A percentile compares a stretch with the other conserved stretches of the same genome.
Conservation (phyloP, 768 basidiomycete genomes). For the Sarcomyxa edulis region DNA sequence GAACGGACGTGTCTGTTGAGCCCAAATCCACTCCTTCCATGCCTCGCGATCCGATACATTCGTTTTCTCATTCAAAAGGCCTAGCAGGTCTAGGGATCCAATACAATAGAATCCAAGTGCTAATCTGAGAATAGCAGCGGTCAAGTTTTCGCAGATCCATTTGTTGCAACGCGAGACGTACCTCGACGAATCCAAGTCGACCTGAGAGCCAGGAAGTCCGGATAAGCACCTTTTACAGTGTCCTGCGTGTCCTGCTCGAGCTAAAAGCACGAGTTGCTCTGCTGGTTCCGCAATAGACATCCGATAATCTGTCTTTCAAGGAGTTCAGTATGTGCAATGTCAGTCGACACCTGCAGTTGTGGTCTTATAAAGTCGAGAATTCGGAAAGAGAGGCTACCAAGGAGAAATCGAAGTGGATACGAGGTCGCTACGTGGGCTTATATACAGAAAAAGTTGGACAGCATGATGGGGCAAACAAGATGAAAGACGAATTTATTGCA, state of each 20-base stretch:
- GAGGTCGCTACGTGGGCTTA: too few relatives aligned
- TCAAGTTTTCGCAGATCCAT: not conserved
- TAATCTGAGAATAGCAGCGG: slow-evolving; percentile 42
- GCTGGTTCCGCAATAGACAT: too few relatives aligned
- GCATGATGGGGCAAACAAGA: too few relatives aligned
- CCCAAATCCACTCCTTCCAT: slow-evolving; percentile 89
- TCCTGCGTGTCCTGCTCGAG: slow-evolving; percentile 44
- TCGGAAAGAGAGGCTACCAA: too few relatives aligned
- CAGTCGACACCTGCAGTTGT: too few relatives aligned
- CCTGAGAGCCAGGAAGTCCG: slow-evolving; percentile 65
- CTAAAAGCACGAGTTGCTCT: slow-evolving; percentile 8
- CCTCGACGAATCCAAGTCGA: slow-evolving; percentile 72
- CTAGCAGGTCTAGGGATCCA: slow-evolving; percentile 76
- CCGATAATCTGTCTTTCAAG: too few relatives aligned
- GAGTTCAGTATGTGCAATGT: too few relatives aligned
- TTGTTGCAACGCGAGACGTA: slow-evolving; percentile 18
- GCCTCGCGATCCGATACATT: slow-evolving; percentile 45
- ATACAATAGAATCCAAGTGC: slow-evolving; percentile 88
- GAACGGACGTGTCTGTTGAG: slow-evolving; percentile 61
- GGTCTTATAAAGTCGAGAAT: too few relatives aligned
- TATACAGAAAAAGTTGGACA: too few relatives aligned
- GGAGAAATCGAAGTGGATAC: too few relatives aligned
- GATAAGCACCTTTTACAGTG: slow-evolving; percentile 67
- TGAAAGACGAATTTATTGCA: too few relatives aligned
- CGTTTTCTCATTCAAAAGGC: slow-evolving; percentile 39